Evolutionary conservation across 371 early-diverging fungal genomes (phyloP), one percentile per base, ranked within the genome.

Genomic region (Sporodiniella umbellata): DNA sequence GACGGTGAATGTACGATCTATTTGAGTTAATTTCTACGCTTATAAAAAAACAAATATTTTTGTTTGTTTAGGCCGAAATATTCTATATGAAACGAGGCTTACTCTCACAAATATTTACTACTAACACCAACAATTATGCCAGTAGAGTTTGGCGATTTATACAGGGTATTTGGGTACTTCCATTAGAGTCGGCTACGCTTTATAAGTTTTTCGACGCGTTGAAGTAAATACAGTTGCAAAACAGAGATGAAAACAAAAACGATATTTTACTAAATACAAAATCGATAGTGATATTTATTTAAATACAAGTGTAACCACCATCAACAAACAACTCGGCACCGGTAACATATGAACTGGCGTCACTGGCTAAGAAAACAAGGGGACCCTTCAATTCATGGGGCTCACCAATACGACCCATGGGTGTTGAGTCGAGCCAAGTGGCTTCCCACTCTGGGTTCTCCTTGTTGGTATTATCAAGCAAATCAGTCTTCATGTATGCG

Each of bases 321-420:
- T 76, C 77, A n/a, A 76, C 68, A 38, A 66, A 66, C 15, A 76
- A 45, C 15, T 76, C 68, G 24, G 68, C 47, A 30, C 81, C 85
- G 10, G 82, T 83, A 23, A 86, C 71, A 58, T 68, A 86, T 23
- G 73, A 53, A 44, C 75, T 85, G 3, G 85, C 84, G 42, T 82
- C 86, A 23, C 83, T 81, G 17, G 81, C 85, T 48, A 91, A 68
- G 62, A 76, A 91, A 33, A 88, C 62, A 18, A 87, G 76, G 17
- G 87, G 81, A 49, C 84, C 81, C 54, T 82, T 84, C 35, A 89
- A 78, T 56, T 89, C 90, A 18, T 66, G 63, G 47, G 85, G 72
- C 15, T 70, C 62, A 42, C 87, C 88, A 63, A 77, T 47, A 21
- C 79, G 72, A 44, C 65, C 60, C 70, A 72, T 70, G 3, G 77